A percentile compares a stretch with the other conserved stretches of the same genome.
These are phyloP conservation scores for Phytophthora cactorum DNA, from an alignment of 352 stramenopile genomes.

Conservation along the genomic window DNA sequence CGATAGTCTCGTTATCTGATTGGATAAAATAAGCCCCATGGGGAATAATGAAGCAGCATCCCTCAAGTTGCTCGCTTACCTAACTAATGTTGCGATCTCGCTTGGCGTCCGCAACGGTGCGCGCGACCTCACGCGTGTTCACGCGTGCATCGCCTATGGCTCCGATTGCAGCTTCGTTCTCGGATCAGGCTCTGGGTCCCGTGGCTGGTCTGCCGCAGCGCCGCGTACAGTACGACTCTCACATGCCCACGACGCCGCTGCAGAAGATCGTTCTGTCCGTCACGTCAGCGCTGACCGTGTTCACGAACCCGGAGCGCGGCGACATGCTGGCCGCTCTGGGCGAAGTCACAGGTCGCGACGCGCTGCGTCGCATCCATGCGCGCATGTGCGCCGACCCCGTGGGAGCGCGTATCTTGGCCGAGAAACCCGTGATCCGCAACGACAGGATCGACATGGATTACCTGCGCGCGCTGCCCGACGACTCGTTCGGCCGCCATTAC, in stretches of 20 bases:
- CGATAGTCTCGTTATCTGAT: neutral
- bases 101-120: conserved; percentile 5
- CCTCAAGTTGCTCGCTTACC: conserved; percentile 4
- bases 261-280: conserved; percentile 91
- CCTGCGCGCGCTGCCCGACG: conserved; percentile 67
- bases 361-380: conserved; percentile 84
- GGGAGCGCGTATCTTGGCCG: conserved; percentile 88
- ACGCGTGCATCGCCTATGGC: conserved; percentile 2
- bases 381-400: conserved; percentile 89
- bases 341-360: conserved; percentile 92
- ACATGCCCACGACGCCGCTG: conserved; percentile 77
- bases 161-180: neutral
- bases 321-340: conserved; percentile 96
- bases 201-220: conserved; percentile 57
- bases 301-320: conserved; percentile 92
- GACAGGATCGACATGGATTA: conserved; percentile 74
- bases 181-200: conserved; percentile 6
- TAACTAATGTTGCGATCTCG: conserved; percentile 20
- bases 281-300: conserved; percentile 88
- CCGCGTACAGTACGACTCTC: conserved; percentile 71
- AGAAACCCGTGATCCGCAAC: conserved; percentile 86
- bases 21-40: conserved; percentile 1
- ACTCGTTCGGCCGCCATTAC: conserved; percentile 93
- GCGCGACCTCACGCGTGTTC: conserved; percentile 19
- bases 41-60: conserved; percentile 8